Evolutionary conservation across 2,329 filamentous ascomycete species (phyloP).

Genomic region (Lachnellula subtilissima): DNA sequence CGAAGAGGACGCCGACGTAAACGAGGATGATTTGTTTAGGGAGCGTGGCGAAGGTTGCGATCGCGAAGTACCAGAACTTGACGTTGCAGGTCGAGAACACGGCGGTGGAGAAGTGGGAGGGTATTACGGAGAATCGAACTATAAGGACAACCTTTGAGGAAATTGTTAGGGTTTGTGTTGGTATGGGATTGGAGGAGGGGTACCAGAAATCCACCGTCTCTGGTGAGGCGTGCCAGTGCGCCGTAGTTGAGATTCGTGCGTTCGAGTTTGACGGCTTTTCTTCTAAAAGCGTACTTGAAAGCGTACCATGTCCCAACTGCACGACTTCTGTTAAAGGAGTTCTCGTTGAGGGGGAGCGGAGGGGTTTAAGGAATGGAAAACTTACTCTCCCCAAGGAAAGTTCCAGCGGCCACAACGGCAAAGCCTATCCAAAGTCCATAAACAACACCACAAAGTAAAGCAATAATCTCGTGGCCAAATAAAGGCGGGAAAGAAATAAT

Average conservation of each 20-base stretch:
- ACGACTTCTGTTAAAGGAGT: neutral
- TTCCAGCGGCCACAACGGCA: slow-evolving; percentile 37
- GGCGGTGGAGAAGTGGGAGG: slow-evolving; percentile 40
- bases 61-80: slow-evolving; percentile 37
- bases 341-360: neutral
- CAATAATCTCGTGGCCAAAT: slow-evolving; percentile 40
- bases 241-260: slow-evolving; percentile 39
- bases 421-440: slow-evolving; percentile 40
- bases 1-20: slow-evolving; percentile 37
- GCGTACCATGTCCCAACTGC: slow-evolving; percentile 37
- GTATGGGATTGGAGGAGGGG: neutral
- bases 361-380: neutral
- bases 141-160: slow-evolving; percentile 34
- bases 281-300: slow-evolving; percentile 36
- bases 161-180: neutral
- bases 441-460: slow-evolving; percentile 38
- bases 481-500: slow-evolving; percentile 39
- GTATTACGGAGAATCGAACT: slow-evolving; percentile 38
- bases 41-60: slow-evolving; percentile 38
- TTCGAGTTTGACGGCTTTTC: slow-evolving; percentile 36
- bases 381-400: slow-evolving; percentile 38
- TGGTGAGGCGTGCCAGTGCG: slow-evolving; percentile 36
- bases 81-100: slow-evolving; percentile 41
- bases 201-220: slow-evolving; percentile 39
- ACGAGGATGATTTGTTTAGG: slow-evolving; percentile 41